phyloP scores from a whole-genome alignment of 2,329 filamentous ascomycete species.

The Bipolaris zeicola region DNA sequence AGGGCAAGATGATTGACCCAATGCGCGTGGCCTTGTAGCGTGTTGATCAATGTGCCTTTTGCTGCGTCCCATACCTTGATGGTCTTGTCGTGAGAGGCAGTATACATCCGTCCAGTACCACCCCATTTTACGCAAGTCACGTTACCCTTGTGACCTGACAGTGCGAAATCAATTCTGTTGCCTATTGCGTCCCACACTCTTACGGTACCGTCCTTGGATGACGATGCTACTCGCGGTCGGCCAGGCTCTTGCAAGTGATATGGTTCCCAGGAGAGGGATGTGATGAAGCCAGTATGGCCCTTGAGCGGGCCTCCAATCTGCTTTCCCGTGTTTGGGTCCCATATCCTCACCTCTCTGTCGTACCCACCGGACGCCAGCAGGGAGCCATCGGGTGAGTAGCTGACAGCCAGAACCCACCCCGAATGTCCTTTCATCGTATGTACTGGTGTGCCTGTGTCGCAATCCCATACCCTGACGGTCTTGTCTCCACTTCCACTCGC shows the following conservation, averaged over 20 bases:
- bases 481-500: conserved; percentile 91
- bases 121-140: conserved; percentile 95
- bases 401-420: conserved; percentile 86
- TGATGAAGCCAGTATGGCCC: conserved; percentile 89
- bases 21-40: conserved; percentile 81
- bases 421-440: conserved; percentile 86
- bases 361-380: conserved; percentile 88
- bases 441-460: conserved; percentile 87
- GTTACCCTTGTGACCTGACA: conserved; percentile 86
- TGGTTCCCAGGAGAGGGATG: conserved; percentile 88
- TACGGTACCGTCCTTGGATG: conserved; percentile 87
- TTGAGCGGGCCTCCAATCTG: conserved; percentile 73
- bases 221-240: conserved; percentile 80
- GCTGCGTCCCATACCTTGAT: conserved; percentile 87
- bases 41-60: conserved; percentile 79
- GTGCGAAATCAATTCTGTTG: conserved; percentile 76
- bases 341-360: conserved; percentile 89
- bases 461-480: conserved; percentile 92
- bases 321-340: conserved; percentile 83
- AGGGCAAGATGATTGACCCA: conserved; percentile 96
- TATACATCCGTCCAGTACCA: conserved; percentile 68
- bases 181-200: conserved; percentile 84
- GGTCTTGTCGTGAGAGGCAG: conserved; percentile 82
- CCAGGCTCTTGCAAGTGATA: conserved; percentile 79
- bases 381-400: conserved; percentile 82